phyloP scores from a whole-genome alignment of 163 green algal species.

The Scenedesmus sp. region DNA sequence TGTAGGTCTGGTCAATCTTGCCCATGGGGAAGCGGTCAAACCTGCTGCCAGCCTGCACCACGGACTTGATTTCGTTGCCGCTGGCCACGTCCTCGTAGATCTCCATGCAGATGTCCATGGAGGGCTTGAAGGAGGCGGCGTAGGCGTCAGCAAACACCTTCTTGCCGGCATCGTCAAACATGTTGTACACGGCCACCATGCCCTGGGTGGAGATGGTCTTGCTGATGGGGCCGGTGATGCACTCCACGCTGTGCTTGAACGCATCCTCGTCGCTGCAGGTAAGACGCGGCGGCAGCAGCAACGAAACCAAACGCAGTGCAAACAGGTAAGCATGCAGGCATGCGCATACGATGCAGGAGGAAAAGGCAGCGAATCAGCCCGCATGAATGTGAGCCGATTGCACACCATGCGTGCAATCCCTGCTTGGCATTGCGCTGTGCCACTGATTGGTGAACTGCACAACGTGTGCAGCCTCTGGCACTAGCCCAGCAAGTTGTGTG shows the following conservation, averaged over 20 bases:
- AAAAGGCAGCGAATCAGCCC: too few species aligned
- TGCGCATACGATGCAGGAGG: too few species aligned
- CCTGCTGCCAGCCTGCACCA: slow-evolving; percentile 91
- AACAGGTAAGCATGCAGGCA: neutral
- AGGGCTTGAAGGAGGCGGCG: slow-evolving; percentile 86
- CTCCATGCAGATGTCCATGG: slow-evolving; percentile 98
- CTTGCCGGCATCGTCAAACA: slow-evolving; percentile 90
- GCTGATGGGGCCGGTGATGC: slow-evolving; percentile 97
- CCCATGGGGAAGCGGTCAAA: slow-evolving; percentile 99
- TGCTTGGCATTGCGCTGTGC: too few species aligned
- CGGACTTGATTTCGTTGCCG: slow-evolving; percentile 98
- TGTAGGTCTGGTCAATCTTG: slow-evolving; percentile 98
- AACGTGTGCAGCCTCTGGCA: too few species aligned
- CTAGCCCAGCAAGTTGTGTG: too few species aligned
- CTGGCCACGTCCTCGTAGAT: slow-evolving; percentile 99
- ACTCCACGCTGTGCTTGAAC: slow-evolving; percentile 97
- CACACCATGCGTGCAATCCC: too few species aligned
- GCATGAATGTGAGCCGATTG: too few species aligned
- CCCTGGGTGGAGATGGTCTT: slow-evolving; percentile 94
- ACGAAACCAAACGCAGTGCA: neutral
- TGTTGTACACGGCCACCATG: slow-evolving; percentile 96
- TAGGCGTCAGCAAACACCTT: slow-evolving; percentile 94
- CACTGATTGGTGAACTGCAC: too few species aligned
- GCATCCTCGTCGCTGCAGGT: slow-evolving; percentile 92
- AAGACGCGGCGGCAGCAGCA: neutral